Base-by-base conservation (phyloP, 345 rosid species). In the Rhodamnia argentea region DNA sequence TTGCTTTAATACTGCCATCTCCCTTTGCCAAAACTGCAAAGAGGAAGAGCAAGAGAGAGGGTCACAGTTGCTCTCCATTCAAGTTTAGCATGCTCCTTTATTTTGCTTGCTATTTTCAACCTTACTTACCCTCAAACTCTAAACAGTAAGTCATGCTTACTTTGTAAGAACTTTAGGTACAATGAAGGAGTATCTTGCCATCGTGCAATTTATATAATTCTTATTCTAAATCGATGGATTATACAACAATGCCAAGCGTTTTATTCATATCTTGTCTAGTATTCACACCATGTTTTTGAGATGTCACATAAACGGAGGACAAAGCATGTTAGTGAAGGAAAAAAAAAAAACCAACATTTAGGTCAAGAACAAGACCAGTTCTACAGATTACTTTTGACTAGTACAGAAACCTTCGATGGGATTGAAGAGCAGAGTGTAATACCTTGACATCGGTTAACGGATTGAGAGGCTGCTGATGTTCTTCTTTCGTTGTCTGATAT, bases 11-110 rank as follows among this genome's bases (percentile, higher is more conserved):
- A 87, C 87, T 59, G 93, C 91, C 42, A 92, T 94, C 90, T 95
- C 96, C 74, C 92, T 89, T 87, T 92, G 94, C 98, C 96, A 94
- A 88, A 92, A 92, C 98, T 95, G 42, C 82, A 83, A 62, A 74
- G 82, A 56, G 52, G 84, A 84, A 86, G n/a, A 55, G 75, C 47
- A 57, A 86, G 81, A 70, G 47, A 70, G 13, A 42, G 13, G 78
- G 13, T 70, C 26, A 70, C 81, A 11, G 26, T 10, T 7, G 47
- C 47, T 37, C 26, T 37, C 47, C 47, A 7, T 44, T 6, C 76
- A 40, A 47, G 42, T 27, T 18, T 56, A 37, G 32, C 15, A 59
- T 42, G 81, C 14, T 47, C 42, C 54, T 27, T 53, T 54, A 27
- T 47, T 27, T n/a, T 51, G n/a, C 16, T n/a, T 82, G 7, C 57